These are phyloP conservation scores for Magnolia changhungtana DNA, from an alignment of 164 flowering plant species.

Conservation along the genomic window DNA sequence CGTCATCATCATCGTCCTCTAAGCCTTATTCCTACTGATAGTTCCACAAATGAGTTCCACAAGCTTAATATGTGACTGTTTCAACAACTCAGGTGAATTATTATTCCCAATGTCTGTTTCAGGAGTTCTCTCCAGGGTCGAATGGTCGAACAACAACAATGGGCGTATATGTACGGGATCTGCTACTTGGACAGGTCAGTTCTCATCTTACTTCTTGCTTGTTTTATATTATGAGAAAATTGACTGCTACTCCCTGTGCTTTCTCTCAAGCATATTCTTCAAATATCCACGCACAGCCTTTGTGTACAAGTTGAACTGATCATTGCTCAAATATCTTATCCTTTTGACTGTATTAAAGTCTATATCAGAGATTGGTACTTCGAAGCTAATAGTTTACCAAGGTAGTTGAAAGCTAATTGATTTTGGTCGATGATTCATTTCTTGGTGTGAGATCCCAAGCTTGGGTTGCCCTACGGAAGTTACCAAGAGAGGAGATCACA, in stretches of 20 bases:
- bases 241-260: not conserved
- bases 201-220: conserved; percentile 5
- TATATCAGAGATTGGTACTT: conserved; percentile 1
- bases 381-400: not conserved
- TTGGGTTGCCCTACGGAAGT: conserved; percentile 11
- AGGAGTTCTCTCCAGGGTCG: conserved; percentile 97
- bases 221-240: conserved; percentile 4
- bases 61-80: too few relatives aligned
- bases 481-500: conserved; percentile 18
- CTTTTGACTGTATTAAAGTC: not conserved
- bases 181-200: conserved; percentile 97
- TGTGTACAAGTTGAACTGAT: not conserved
- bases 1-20: too few relatives aligned
- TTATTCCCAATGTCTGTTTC: conserved; percentile 2
- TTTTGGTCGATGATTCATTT: conserved; percentile 11
- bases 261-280: not conserved
- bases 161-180: conserved; percentile 94
- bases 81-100: too few relatives aligned
- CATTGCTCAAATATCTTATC: not conserved
- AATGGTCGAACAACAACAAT: conserved; percentile 83
- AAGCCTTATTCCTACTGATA: too few relatives aligned
- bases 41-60: too few relatives aligned
- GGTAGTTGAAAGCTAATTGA: conserved; percentile 8
- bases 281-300: not conserved
- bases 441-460: conserved; percentile 13